phyloP scores from a whole-genome alignment of 2,329 filamentous ascomycete species.

The Cyclaneusma minus region DNA sequence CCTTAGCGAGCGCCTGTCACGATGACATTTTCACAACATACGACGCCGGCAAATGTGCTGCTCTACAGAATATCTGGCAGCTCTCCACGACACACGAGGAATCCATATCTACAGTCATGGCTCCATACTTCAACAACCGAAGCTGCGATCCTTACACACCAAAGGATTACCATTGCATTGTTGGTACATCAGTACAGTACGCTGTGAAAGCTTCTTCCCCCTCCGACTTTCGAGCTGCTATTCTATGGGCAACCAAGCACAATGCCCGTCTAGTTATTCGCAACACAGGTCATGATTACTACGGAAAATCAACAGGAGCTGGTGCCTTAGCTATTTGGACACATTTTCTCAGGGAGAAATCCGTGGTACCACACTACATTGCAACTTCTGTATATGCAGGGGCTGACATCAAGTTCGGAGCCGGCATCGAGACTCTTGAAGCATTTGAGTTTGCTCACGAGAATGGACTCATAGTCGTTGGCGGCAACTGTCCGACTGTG shows the following conservation, averaged over 20 bases:
- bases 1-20: conserved; percentile 29
- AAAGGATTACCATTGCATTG: no score
- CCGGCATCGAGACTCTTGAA: conserved; percentile 20
- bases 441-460: conserved; percentile 22
- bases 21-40: conserved; percentile 14
- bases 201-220: conserved; percentile 20
- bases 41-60: conserved; percentile 19
- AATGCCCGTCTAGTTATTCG: conserved; percentile 19
- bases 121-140: no score
- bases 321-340: conserved; percentile 42
- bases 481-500: conserved; percentile 35
- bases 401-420: conserved; percentile 16
- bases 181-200: conserved; percentile 15
- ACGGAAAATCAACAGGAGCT: conserved; percentile 44
- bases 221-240: conserved; percentile 27
- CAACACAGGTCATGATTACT: conserved; percentile 28
- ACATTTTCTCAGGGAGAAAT: conserved; percentile 32
- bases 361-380: conserved; percentile 22
- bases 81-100: no score
- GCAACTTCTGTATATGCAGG: conserved; percentile 24
- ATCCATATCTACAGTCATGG: no score
- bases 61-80: conserved; percentile 9
- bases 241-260: conserved; percentile 17
- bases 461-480: conserved; percentile 31
- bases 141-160: no score